Conservation (phyloP, 2,329 filamentous ascomycete genomes). For the Fusarium proliferatum region DNA sequence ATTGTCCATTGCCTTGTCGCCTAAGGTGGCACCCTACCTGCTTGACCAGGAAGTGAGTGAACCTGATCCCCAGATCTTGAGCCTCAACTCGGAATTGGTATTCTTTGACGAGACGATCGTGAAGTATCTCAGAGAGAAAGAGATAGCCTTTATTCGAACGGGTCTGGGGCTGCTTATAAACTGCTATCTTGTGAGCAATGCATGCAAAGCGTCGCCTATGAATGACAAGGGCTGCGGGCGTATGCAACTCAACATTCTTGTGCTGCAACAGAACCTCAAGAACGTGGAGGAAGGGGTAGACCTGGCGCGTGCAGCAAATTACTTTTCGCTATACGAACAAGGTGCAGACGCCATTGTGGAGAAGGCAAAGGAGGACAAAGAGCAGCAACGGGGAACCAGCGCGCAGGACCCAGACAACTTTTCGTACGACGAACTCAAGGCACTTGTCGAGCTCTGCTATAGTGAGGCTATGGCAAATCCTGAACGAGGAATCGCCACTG, state of each 20-base stretch:
- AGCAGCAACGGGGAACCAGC: constrained; percentile 50
- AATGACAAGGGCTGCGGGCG: constrained; percentile 85
- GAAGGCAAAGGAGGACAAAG: constrained; percentile 64
- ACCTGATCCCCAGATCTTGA: constrained; percentile 83
- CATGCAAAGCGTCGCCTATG: constrained; percentile 79
- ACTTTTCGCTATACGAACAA: constrained; percentile 74
- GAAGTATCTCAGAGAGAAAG: constrained; percentile 75
- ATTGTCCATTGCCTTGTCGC: constrained; percentile 72
- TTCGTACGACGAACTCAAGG: constrained; percentile 74
- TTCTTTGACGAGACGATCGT: constrained; percentile 85
- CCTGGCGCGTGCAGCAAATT: constrained; percentile 71
- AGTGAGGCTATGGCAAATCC: constrained; percentile 74
- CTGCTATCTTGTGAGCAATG: constrained; percentile 78
- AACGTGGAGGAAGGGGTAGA: constrained; percentile 82
- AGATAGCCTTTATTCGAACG: constrained; percentile 79
- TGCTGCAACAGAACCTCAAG: constrained; percentile 96
- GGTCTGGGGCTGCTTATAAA: constrained; percentile 85
- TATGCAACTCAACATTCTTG: constrained; percentile 93
- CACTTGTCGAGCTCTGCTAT: constrained; percentile 73
- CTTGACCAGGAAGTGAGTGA: constrained; percentile 79
- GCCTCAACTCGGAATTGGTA: constrained; percentile 85
- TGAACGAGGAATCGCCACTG: constrained; percentile 73
- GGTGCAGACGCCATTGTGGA: constrained; percentile 74
- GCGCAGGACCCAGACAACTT: constrained; percentile 59
- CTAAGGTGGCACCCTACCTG: constrained; percentile 69